Evolutionary conservation across 352 stramenopile genomes (phyloP).

Genomic region (Pythium apleroticum): DNA sequence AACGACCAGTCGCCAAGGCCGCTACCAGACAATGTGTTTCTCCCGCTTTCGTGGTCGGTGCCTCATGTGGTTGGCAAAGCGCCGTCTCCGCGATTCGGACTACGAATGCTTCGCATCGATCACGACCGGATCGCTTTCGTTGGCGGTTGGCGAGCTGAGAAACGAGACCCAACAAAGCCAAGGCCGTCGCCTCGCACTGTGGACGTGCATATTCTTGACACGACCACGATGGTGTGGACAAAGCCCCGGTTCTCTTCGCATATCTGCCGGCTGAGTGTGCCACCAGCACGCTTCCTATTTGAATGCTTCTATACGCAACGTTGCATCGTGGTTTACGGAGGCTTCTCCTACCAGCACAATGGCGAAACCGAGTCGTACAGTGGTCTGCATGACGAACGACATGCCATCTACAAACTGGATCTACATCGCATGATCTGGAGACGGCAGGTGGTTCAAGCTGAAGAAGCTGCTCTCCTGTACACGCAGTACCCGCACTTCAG

Average conservation of each 20-base stretch:
- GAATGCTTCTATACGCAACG: conserved; percentile 24
- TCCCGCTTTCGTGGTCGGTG: conserved; percentile 32
- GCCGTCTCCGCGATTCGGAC: conserved; percentile 49
- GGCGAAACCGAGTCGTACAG: conserved; percentile 23
- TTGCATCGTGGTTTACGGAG: conserved; percentile 24
- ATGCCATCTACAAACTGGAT: conserved; percentile 59
- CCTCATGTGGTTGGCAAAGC: conserved; percentile 52
- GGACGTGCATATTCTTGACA: conserved; percentile 27
- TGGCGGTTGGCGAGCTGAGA: conserved; percentile 20
- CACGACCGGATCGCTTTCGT: conserved; percentile 24
- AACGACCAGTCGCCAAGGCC: not conserved
- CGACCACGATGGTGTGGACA: conserved; percentile 30
- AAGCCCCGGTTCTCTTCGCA: conserved; percentile 26
- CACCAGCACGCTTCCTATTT: conserved; percentile 25
- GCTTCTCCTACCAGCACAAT: conserved; percentile 23
- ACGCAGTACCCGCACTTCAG: conserved; percentile 13
- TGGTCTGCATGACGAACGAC: conserved; percentile 6
- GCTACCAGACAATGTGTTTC: not conserved
- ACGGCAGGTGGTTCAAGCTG: conserved; percentile 31
- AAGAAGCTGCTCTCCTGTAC: conserved; percentile 12
- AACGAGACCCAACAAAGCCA: not conserved
- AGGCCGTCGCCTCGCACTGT: not conserved
- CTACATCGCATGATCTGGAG: conserved; percentile 71
- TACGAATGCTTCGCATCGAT: conserved; percentile 27
- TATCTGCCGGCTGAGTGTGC: conserved; percentile 21